Percentiles rank a stretch among this genome's conserved stretches.
These are phyloP conservation scores for Lagenaria siceraria DNA, from an alignment of 306 rosid genomes.

Conservation along the genomic window DNA sequence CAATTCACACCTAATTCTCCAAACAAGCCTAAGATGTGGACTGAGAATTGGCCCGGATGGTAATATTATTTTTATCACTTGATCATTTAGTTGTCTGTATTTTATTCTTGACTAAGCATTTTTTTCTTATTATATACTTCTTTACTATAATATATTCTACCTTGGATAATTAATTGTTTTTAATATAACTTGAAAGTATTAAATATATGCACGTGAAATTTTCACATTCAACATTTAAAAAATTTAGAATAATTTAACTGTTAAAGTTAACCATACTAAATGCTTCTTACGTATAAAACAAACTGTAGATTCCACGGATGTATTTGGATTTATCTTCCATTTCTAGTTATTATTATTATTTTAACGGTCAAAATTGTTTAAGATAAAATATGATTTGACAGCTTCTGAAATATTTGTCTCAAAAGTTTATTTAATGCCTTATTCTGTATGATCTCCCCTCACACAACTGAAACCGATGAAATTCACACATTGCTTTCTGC, in stretches of 20 bases:
- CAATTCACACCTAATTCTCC: constrained; percentile 74
- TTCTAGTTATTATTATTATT: not conserved
- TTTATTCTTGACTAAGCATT: not conserved
- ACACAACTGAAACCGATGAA: not conserved
- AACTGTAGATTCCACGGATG: not conserved
- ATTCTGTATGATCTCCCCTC: not conserved
- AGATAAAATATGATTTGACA: not conserved
- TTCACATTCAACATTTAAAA: not conserved
- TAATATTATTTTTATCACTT: constrained; percentile 20
- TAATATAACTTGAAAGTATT: not conserved
- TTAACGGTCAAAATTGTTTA: not conserved
- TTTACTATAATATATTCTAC: not conserved
- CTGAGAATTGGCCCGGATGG: constrained; percentile 99
- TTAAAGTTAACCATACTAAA: not conserved
- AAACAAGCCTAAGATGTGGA: constrained; percentile 85
- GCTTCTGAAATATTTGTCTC: not conserved
- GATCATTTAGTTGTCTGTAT: not conserved
- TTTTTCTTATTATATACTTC: not conserved
- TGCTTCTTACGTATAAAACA: not conserved
- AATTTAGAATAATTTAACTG: not conserved
- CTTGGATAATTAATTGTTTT: not conserved
- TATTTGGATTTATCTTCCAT: not conserved
- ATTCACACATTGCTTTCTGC: constrained; percentile 2
- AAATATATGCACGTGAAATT: not conserved
- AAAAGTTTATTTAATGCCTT: not conserved